These are phyloP conservation scores for Aspergillus candidus DNA, from an alignment of 2,329 filamentous ascomycete genomes.

Conservation along the genomic window DNA sequence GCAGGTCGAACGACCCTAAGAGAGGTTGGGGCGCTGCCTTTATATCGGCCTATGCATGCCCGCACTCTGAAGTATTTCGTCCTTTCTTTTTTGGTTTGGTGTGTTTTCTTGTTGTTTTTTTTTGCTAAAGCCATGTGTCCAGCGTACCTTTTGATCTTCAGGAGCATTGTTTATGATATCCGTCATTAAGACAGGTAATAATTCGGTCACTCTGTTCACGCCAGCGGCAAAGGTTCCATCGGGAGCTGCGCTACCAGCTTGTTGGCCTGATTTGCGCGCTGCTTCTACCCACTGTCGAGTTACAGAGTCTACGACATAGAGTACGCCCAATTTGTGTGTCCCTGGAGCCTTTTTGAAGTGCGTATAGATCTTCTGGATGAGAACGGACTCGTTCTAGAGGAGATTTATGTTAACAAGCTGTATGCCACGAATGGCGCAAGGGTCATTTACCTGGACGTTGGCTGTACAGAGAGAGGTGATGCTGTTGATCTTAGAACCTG, in stretches of 20 bases:
- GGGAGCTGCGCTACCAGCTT: conserved; percentile 70
- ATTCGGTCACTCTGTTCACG: conserved; percentile 91
- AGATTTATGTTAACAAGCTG: conserved; percentile 20
- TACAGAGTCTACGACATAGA: conserved; percentile 99
- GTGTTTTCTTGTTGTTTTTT: conserved; percentile 85
- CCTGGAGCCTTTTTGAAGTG: conserved; percentile 92
- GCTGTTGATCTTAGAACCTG: conserved; percentile 80
- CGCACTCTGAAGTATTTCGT: conserved; percentile 30
- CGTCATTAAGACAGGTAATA: conserved; percentile 90
- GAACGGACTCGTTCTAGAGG: conserved; percentile 77
- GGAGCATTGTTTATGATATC: conserved; percentile 86
- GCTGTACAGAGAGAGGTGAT: conserved; percentile 82
- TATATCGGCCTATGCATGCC: conserved; percentile 21
- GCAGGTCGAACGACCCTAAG: conserved; percentile 17
- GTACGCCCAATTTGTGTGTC: conserved; percentile 95
- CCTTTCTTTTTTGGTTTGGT: conserved; percentile 93
- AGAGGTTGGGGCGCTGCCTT: conserved; percentile 8
- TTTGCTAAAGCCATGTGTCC: conserved; percentile 65
- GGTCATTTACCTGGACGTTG: conserved; percentile 71
- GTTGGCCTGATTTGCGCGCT: conserved; percentile 78
- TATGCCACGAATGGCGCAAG: conserved; percentile 1
- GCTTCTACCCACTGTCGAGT: conserved; percentile 97
- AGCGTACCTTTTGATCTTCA: conserved; percentile 93
- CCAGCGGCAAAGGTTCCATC: conserved; percentile 93
- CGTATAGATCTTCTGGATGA: conserved; percentile 94